Percentiles rank a stretch among this genome's conserved stretches.
phyloP scores from a whole-genome alignment of 2,329 filamentous ascomycete species.

The Penicillium brasilianum region DNA sequence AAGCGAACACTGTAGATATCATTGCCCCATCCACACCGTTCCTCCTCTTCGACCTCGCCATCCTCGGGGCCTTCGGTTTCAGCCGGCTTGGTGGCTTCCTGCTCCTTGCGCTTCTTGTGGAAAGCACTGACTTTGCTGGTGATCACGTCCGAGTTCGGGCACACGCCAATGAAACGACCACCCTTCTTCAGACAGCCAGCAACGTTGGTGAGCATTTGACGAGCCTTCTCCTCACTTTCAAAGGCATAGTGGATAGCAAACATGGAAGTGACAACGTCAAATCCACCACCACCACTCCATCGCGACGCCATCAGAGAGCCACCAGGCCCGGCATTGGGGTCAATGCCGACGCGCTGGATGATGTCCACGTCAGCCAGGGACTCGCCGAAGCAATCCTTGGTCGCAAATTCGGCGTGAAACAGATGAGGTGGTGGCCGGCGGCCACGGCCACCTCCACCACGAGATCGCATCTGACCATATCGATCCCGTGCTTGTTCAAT shows the following conservation, averaged over 20 bases:
- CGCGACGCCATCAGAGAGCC: constrained; percentile 63
- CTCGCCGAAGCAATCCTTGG: constrained; percentile 91
- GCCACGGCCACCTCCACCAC: constrained; percentile 60
- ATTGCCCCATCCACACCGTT: constrained; percentile 84
- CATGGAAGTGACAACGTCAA: constrained; percentile 98
- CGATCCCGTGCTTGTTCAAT: constrained; percentile 89
- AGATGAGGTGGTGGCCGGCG: constrained; percentile 60
- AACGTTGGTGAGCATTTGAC: constrained; percentile 92
- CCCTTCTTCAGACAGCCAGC: constrained; percentile 90
- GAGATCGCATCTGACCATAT: constrained; percentile 73
- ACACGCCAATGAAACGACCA: constrained; percentile 90
- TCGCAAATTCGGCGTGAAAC: constrained; percentile 85
- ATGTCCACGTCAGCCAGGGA: constrained; percentile 81
- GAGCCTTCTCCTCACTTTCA: constrained; percentile 85
- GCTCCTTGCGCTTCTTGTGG: constrained; percentile 63
- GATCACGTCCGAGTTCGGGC: constrained; percentile 95
- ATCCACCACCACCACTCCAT: constrained; percentile 75
- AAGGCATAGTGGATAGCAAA: constrained; percentile 99
- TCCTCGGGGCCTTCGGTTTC: constrained; percentile 46
- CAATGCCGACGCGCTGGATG: constrained; percentile 85
- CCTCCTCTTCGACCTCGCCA: constrained; percentile 63
- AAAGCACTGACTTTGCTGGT: constrained; percentile 76
- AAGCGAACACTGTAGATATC: constrained; percentile 90
- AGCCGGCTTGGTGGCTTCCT: constrained; percentile 47
- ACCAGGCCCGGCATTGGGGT: constrained; percentile 68